Base-by-base conservation (phyloP, 345 rosid species). In the Dipteronia dyeriana region DNA sequence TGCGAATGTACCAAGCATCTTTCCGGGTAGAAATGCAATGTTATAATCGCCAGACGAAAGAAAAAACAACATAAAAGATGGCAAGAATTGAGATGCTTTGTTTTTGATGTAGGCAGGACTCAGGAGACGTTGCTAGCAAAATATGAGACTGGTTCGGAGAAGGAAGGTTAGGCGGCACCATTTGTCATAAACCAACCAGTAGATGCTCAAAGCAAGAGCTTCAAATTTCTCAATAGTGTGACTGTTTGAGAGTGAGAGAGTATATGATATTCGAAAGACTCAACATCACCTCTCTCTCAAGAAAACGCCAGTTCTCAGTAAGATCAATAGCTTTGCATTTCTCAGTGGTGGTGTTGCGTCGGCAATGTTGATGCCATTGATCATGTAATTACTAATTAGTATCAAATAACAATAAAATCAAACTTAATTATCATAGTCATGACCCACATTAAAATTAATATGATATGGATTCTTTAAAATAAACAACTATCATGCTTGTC, bases 151-250 rank as follows among this genome's bases (percentile, higher is more conserved):
- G 31, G 53, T 61, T 73, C 45, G 38, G 66, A 60, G 14, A 31
- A 0, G 34, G 38, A 59, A 54, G 54, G 34, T 6, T 60, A 73
- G 71, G 22, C 76, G 76, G 81, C 72, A 39, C 68, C 73, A 74
- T 61, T 49, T 68, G 53, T 38, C 57, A 43, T 63, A 61, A 14
- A 74, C 1, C 67, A 73, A 54, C 3, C 49, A 6, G 5, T 3
- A 78, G 22, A 38, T 14, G 25, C 26, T 59, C 12, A 49, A 26
- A 68, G 59, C 54, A 67, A 72, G 38, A 71, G 73, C 68, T 25
- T 66, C 70, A 0, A 14, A 8, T 25, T 17, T 22, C 11, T 22
- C 11, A 41, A 41, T 41, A 41, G 45, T 41, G 38, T 4, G 38
- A 41, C 45, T 41, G 26, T 39, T 34, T 34, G 38, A 34, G 38